A percentile compares a stretch with the other conserved stretches of the same genome.
Evolutionary conservation across 768 basidiomycete species (phyloP).

Genomic region (Lactarius akahatsu): DNA sequence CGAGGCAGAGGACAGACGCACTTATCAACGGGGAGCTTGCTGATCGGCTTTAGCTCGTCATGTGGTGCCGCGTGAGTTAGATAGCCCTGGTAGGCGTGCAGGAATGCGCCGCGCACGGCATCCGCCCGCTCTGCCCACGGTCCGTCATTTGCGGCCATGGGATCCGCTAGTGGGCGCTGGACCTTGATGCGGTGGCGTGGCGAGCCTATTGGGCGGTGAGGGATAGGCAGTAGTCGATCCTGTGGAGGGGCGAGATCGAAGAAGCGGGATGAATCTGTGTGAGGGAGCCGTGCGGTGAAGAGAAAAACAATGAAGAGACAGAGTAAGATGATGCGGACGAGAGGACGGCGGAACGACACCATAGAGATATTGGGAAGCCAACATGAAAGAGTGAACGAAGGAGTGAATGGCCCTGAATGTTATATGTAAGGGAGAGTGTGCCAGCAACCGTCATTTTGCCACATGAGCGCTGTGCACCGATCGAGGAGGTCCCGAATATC

Average conservation of each 20-base stretch:
- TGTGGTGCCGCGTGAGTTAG: conserved; percentile 55
- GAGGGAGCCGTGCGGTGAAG: conserved; percentile 5
- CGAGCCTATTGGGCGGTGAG: not conserved
- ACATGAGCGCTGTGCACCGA: not conserved
- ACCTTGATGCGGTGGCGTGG: conserved; percentile 7
- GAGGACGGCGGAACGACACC: conserved; percentile 2
- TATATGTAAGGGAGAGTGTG: not conserved
- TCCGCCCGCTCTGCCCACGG: conserved; percentile 53
- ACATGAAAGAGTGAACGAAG: not conserved
- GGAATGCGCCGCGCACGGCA: conserved; percentile 60
- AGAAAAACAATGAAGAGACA: conserved; percentile 3
- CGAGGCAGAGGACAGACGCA: conserved; percentile 35
- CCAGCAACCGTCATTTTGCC: not conserved
- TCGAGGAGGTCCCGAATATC: not conserved
- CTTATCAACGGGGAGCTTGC: conserved; percentile 50
- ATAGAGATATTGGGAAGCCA: not conserved
- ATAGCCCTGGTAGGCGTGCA: conserved; percentile 67
- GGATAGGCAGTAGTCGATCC: not conserved
- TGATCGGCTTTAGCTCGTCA: conserved; percentile 61
- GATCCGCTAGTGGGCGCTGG: conserved; percentile 6
- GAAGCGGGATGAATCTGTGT: not conserved
- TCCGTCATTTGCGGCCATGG: too few species aligned
- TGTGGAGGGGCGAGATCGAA: not conserved
- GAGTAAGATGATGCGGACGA: conserved; percentile 1
- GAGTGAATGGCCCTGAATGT: not conserved